Conservation (phyloP, 108 stramenopile genomes). For the Stephanodiscus minutulus region DNA sequence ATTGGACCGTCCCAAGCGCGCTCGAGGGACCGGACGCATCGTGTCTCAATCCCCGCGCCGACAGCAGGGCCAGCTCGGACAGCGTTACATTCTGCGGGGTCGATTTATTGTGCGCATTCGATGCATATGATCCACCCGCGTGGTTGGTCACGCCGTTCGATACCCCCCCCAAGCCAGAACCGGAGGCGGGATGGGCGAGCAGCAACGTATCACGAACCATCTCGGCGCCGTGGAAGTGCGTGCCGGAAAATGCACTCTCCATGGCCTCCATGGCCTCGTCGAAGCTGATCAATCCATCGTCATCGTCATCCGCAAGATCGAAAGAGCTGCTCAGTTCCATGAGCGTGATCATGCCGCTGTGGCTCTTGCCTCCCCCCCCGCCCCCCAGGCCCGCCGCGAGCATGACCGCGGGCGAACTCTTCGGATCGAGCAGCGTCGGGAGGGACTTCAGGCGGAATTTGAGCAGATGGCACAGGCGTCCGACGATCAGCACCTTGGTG, state of each 20-base stretch:
- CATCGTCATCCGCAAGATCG: slow-evolving; percentile 87
- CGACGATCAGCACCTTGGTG: slow-evolving; percentile 78
- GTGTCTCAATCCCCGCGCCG: slow-evolving; percentile 84
- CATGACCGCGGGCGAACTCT: slow-evolving; percentile 71
- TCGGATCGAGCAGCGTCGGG: slow-evolving; percentile 75
- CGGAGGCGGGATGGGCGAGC: slow-evolving; percentile 41
- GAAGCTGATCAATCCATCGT: slow-evolving; percentile 85
- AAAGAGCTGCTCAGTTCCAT: slow-evolving; percentile 81
- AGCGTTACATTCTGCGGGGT: slow-evolving; percentile 78
- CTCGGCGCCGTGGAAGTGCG: slow-evolving; percentile 85
- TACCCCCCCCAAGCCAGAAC: slow-evolving; percentile 15
- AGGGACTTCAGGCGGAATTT: slow-evolving; percentile 83
- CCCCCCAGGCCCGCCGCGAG: slow-evolving; percentile 45
- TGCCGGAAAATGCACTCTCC: slow-evolving; percentile 88
- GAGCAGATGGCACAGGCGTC: slow-evolving; percentile 79
- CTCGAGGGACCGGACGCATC: slow-evolving; percentile 68
- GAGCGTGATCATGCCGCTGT: slow-evolving; percentile 79
- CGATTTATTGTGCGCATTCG: slow-evolving; percentile 20
- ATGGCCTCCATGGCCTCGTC: slow-evolving; percentile 90
- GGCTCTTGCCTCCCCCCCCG: slow-evolving; percentile 30
- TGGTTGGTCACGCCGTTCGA: slow-evolving; percentile 12
- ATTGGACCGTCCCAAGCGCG: slow-evolving; percentile 86
- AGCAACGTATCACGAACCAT: slow-evolving; percentile 86
- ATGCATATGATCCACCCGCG: slow-evolving; percentile 16
- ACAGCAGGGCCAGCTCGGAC: slow-evolving; percentile 75